These are phyloP conservation scores for Aureobasidium vineae DNA, from an alignment of 2,329 filamentous ascomycete species.

Conservation along the genomic window DNA sequence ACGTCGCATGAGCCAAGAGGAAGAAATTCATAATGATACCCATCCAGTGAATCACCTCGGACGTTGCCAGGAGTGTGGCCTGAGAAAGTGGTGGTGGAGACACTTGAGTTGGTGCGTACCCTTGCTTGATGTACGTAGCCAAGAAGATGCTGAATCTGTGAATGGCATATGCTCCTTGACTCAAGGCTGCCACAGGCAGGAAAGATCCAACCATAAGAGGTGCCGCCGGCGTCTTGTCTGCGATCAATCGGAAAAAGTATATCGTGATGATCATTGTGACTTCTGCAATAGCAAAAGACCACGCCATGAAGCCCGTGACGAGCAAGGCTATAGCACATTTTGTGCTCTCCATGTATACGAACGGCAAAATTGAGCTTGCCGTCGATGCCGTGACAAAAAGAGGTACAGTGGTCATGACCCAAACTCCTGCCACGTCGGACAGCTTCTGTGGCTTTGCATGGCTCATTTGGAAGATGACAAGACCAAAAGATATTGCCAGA, in stretches of 20 bases:
- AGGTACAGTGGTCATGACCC: slow-evolving; percentile 26
- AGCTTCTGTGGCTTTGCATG: slow-evolving; percentile 28
- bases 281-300: slow-evolving; percentile 14
- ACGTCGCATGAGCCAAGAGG: slow-evolving; percentile 32
- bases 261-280: slow-evolving; percentile 25
- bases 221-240: slow-evolving; percentile 25
- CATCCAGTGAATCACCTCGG: slow-evolving; percentile 32
- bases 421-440: slow-evolving; percentile 31
- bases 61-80: slow-evolving; percentile 27
- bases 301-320: slow-evolving; percentile 22
- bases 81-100: slow-evolving; percentile 27
- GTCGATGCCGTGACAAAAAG: slow-evolving; percentile 12
- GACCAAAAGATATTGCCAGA: slow-evolving; percentile 28
- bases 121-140: slow-evolving; percentile 28
- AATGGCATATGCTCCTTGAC: slow-evolving; percentile 31
- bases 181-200: slow-evolving; percentile 29
- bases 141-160: slow-evolving; percentile 30
- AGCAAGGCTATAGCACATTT: slow-evolving; percentile 23
- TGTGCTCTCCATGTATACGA: slow-evolving; percentile 15
- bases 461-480: slow-evolving; percentile 30
- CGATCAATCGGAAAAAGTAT: slow-evolving; percentile 29
- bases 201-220: slow-evolving; percentile 27
- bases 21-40: slow-evolving; percentile 31
- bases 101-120: slow-evolving; percentile 29
- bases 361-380: slow-evolving; percentile 9